A percentile compares a stretch with the other conserved stretches of the same genome.
Conservation (phyloP, 441 rosid species). For the Sinapis alba region DNA sequence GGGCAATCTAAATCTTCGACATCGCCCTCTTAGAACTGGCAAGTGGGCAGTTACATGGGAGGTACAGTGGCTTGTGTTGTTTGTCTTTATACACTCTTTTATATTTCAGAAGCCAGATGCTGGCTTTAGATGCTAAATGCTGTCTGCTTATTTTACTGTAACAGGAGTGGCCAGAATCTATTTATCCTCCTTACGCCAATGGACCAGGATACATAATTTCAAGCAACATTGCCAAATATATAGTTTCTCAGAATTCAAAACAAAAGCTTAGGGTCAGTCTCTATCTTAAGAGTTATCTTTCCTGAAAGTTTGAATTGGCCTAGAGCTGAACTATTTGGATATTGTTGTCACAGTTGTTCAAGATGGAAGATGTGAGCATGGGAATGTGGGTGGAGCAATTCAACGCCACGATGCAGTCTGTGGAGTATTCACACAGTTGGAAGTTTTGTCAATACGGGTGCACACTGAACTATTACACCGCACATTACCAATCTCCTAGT, state of each 20-base stretch:
- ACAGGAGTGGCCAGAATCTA: conserved; percentile 97
- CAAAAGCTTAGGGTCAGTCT: conserved; percentile 65
- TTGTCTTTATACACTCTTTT: background rate
- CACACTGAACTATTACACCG: conserved; percentile 81
- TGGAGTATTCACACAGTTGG: conserved; percentile 91
- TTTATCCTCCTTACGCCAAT: conserved; percentile 96
- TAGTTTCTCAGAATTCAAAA: conserved; percentile 60
- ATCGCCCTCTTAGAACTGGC: conserved; percentile 90
- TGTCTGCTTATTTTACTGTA: conserved; percentile 34
- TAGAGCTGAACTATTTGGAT: conserved; percentile 3
- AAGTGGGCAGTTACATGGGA: conserved; percentile 96
- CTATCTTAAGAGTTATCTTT: background rate
- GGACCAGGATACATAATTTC: conserved; percentile 96
- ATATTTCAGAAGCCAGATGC: conserved; percentile 4
- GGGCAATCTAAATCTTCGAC: conserved; percentile 96
- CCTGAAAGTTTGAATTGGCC: background rate
- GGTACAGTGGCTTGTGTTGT: conserved; percentile 50
- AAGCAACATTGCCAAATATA: conserved; percentile 67
- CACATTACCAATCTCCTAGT: conserved; percentile 97
- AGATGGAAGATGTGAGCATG: conserved; percentile 99
- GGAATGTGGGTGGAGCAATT: conserved; percentile 98
- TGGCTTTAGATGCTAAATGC: conserved; percentile 8
- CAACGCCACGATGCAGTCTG: conserved; percentile 58
- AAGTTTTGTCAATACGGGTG: conserved; percentile 97
- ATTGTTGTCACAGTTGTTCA: conserved; percentile 74